Evolutionary conservation across 192 early-diverging fungal genomes (phyloP).

Genomic region (Bifiguratus adelaidae): DNA sequence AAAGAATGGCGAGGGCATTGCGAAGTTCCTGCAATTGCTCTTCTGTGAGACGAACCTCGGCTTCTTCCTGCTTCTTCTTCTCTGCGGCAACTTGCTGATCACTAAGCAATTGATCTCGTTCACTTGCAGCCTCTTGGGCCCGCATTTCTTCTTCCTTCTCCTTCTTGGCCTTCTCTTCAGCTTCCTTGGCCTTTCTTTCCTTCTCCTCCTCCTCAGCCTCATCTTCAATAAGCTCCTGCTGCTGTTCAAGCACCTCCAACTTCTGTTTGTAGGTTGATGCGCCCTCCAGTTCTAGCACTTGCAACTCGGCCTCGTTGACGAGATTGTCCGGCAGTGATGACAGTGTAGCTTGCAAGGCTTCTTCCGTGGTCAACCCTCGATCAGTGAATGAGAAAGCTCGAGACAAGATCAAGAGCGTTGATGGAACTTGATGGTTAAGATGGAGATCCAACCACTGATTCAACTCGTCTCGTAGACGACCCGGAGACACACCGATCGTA

Average conservation of each 20-base stretch:
- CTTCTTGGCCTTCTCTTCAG: conserved; percentile 20
- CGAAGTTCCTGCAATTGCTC: conserved; percentile 45
- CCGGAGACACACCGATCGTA: conserved; percentile 80
- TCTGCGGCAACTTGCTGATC: neutral
- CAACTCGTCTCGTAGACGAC: conserved; percentile 78
- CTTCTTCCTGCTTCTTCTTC: conserved; percentile 10
- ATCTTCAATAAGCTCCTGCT: conserved; percentile 94
- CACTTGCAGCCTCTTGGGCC: conserved; percentile 8
- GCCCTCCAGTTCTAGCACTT: conserved; percentile 81
- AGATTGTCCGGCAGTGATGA: conserved; percentile 85
- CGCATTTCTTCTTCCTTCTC: conserved; percentile 11
- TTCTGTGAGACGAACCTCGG: conserved; percentile 36
- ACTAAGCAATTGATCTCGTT: neutral
- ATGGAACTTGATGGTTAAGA: conserved; percentile 83
- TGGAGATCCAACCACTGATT: conserved; percentile 94
- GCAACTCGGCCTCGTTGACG: conserved; percentile 75
- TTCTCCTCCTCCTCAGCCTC: conserved; percentile 84
- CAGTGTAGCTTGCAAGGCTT: conserved; percentile 89
- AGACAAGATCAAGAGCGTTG: conserved; percentile 80
- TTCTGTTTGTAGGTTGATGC: conserved; percentile 88
- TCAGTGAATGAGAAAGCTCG: conserved; percentile 76
- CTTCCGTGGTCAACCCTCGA: conserved; percentile 32
- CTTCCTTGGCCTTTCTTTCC: conserved; percentile 47
- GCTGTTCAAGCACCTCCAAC: conserved; percentile 87
- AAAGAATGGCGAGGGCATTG: conserved; percentile 43